Base-by-base conservation (phyloP, 805 yeast species). In the Candida adriatica region DNA sequence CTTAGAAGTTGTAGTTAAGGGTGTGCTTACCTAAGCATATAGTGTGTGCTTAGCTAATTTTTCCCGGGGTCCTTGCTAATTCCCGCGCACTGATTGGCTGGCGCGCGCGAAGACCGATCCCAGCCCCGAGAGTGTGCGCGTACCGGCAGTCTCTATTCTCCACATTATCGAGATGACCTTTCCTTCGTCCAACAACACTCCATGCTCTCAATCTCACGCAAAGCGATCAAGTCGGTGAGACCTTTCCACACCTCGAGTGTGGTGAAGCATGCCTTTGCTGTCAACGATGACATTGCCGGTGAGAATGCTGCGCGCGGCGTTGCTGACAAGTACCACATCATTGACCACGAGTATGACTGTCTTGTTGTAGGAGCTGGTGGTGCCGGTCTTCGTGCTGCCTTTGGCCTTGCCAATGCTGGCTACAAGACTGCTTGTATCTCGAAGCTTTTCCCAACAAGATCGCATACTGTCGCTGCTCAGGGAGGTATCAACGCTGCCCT, bases 401-500 rank as follows among this genome's bases (percentile, higher is more conserved):
- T 90, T 50, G 98, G 98, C 44, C 72, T 90, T 37, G 95, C 96
- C 37, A 88, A 86, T 56, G 95, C 94, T 34, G 98, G 98, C 26
- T 90, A 71, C 70, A 90, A 92, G 62, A 90, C 96, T 27, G 98
- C 98, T 22, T 92, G 98, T 75, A 76, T 90, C 49, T 80, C 96
- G 46, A 90, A 90, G 66, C 75, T 90, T 53, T 90, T 90, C 73
- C 98, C 97, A 35, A 90, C 98, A 18, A 82, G 98, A 66, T 88
- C 96, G 13, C 98, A 90, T 60, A 90, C 98, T 14, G 98, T 90
- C 31, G 97, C 97, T 36, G 98, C 98, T 31, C 98, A 90, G 66
- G 98, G 98, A 66, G 98, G 98, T 68, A 92, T 90, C 64, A 90
- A 90, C 55, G 98, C 97, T 46, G 98, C 98, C 18, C 72, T 90